Percentiles rank a stretch among this genome's conserved stretches.
Evolutionary conservation across 2,329 filamentous ascomycete species (phyloP).

Genomic region (Trichoderma polysporum): DNA sequence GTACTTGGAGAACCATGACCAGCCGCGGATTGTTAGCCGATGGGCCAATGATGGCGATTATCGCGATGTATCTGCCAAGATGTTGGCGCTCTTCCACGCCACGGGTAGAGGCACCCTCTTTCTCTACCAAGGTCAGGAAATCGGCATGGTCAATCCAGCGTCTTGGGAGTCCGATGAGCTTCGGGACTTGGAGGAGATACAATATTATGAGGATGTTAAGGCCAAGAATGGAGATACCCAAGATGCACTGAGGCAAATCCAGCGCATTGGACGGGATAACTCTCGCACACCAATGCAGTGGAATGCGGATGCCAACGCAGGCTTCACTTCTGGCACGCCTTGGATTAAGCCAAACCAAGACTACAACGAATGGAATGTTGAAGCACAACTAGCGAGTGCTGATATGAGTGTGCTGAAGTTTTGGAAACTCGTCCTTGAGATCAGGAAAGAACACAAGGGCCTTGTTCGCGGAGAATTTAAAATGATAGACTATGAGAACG

Average conservation of each 20-base stretch:
- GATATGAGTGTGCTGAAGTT: constrained; percentile 17
- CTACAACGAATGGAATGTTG: constrained; percentile 56
- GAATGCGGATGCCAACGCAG: constrained; percentile 56
- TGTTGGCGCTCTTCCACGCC: constrained; percentile 50
- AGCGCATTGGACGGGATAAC: constrained; percentile 55
- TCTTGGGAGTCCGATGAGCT: constrained; percentile 40
- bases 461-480: constrained; percentile 64
- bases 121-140: constrained; percentile 61
- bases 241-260: constrained; percentile 51
- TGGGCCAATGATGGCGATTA: constrained; percentile 46
- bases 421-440: constrained; percentile 30
- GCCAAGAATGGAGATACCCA: background rate
- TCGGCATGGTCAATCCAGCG: constrained; percentile 60
- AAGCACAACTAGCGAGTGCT: constrained; percentile 60
- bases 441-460: constrained; percentile 56
- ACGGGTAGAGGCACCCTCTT: constrained; percentile 56
- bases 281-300: constrained; percentile 67
- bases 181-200: constrained; percentile 53
- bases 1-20: constrained; percentile 65
- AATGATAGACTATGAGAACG: constrained; percentile 44
- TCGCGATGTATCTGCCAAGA: constrained; percentile 49
- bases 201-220: constrained; percentile 51
- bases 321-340: constrained; percentile 58
- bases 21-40: constrained; percentile 56
- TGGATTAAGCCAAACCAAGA: constrained; percentile 63